A percentile compares a stretch with the other conserved stretches of the same genome.
Conservation (phyloP, 768 basidiomycete genomes). For the Termitomyces sp. region DNA sequence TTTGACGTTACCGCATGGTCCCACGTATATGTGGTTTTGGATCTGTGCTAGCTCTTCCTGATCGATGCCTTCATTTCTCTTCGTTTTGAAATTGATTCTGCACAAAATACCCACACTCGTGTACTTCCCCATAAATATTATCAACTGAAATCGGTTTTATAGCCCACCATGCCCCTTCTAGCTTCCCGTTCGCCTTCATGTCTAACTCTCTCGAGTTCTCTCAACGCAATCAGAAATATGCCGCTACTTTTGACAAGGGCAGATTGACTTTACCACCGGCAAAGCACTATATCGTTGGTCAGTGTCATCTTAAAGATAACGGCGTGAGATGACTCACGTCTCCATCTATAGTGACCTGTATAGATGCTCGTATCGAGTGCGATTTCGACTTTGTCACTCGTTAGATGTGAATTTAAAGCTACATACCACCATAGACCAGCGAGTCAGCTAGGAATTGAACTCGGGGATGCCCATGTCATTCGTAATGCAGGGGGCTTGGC, state of each 20-base stretch:
- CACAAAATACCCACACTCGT: not conserved
- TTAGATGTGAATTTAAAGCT: not conserved
- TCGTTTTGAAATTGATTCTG: no score
- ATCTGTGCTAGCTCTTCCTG: not conserved
- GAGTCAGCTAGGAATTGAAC: conserved; percentile 51
- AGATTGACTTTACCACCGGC: conserved; percentile 27
- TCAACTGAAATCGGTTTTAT: not conserved
- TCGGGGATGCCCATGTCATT: conserved; percentile 69
- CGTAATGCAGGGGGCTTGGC: conserved; percentile 68
- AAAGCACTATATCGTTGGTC: conserved; percentile 20
- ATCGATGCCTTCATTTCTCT: not conserved
- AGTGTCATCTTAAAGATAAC: not conserved
- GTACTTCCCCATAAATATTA: not conserved
- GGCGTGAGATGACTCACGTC: not conserved
- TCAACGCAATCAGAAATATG: conserved; percentile 39
- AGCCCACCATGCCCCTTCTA: no score
- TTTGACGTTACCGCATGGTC: not conserved
- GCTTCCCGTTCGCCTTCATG: conserved; percentile 6
- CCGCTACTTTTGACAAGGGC: conserved; percentile 38
- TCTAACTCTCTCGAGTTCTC: conserved; percentile 27
- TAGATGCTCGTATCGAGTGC: not conserved
- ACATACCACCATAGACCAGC: conserved; percentile 40
- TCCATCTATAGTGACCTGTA: not conserved
- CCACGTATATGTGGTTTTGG: not conserved
- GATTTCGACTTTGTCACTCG: not conserved